Evolutionary conservation across 2,329 filamentous ascomycete species (phyloP).

Genomic region (Ramularia endophylla): DNA sequence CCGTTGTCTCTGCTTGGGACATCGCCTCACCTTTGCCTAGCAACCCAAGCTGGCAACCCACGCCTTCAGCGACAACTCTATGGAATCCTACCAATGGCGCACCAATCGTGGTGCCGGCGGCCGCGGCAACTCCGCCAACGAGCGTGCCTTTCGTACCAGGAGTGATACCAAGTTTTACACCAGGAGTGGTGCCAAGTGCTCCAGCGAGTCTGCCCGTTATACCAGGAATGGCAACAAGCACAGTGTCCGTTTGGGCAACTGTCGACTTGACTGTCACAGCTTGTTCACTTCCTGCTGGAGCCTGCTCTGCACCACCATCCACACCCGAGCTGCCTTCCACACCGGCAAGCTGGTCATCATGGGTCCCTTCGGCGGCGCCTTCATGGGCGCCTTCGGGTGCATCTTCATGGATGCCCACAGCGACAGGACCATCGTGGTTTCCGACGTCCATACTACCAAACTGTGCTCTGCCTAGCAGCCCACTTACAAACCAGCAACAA

Average conservation of each 20-base stretch:
- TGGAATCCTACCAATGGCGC: too few relatives aligned
- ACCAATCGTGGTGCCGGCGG: background rate
- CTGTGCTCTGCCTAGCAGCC: constrained; percentile 9
- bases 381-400: too few relatives aligned
- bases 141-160: too few relatives aligned
- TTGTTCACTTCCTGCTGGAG: constrained; percentile 1
- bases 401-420: background rate
- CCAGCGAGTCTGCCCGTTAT: background rate
- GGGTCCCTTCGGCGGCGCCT: background rate
- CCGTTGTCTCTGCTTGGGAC: constrained; percentile 2
- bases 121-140: background rate
- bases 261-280: constrained; percentile 6
- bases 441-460: background rate
- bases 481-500: constrained; percentile 21
- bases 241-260: constrained; percentile 1
- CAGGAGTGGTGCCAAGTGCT: background rate
- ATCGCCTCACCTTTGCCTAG: too few relatives aligned
- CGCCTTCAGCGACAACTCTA: too few relatives aligned
- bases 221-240: constrained; percentile 1
- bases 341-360: too few relatives aligned
- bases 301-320: constrained; percentile 2
- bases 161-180: background rate
- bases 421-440: background rate
- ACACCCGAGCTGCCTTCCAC: background rate
- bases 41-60: too few relatives aligned